Base-by-base conservation (phyloP, 306 rosid species). In the Gillenia trifoliata region DNA sequence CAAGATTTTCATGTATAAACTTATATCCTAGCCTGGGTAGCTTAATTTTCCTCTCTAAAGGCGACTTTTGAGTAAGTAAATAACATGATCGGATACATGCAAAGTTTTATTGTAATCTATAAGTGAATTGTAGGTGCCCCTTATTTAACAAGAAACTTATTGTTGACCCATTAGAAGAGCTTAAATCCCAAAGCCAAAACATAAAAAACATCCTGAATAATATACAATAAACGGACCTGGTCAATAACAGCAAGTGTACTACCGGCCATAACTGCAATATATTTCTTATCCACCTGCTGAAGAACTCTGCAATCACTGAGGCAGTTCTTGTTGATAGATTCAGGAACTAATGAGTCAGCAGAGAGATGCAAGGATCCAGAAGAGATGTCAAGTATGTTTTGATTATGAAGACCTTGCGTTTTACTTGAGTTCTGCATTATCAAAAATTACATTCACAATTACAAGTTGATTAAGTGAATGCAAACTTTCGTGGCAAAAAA, bases 231-330 rank as follows among this genome's bases (percentile, higher is more conserved):
- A 76, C 63, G 49, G 52, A 94, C 99, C 99, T 92, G 99, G 81
- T 94, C 99, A 83, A 94, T 88, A 78, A 87, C 72, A 76, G 95
- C 96, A 78, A 94, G 89, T 70, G 81, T 89, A 78, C 73, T 82
- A 69, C 93, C 89, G 20, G 91, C 93, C 83, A 87, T 89, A 64
- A 94, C 78, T 55, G 96, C 96, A 80, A 94, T 94, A 85, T 86
- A 94, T 81, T 94, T 94, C 85, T 94, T 90, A 83, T 94, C 99
- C 80, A 94, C 88, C 88, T 94, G 99, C 62, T 71, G 89, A 71
- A 94, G 95, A 83, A 90, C 95, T 79, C 79, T 90, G 71, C 92
- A 93, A 74, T 86, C 79, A 71, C 83, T 87, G 13, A 94, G 89
- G 84, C 75, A 83, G 65, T 80, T 84, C 85, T 89, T 94, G 76